Percentiles rank a stretch among this genome's conserved stretches.
These are phyloP conservation scores for Candida sphagnicola DNA, from an alignment of 805 yeast species.

Conservation along the genomic window DNA sequence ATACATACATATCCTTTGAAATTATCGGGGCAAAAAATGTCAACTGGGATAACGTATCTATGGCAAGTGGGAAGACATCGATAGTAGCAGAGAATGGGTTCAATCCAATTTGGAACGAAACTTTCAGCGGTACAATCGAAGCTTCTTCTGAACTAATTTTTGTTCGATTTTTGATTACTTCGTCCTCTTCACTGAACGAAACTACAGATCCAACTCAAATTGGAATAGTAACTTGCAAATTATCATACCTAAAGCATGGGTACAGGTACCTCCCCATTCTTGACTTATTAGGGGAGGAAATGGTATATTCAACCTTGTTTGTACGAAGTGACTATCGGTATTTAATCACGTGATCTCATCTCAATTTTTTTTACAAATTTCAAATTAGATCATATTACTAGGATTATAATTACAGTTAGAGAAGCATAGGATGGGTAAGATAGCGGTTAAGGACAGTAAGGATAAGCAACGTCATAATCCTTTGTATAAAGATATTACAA, in stretches of 20 bases:
- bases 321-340: constrained; percentile 27
- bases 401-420: background rate
- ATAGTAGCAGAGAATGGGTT: constrained; percentile 69
- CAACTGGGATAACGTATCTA: constrained; percentile 19
- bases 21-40: constrained; percentile 43
- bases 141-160: constrained; percentile 49
- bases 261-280: constrained; percentile 77
- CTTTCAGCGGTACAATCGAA: constrained; percentile 39
- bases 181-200: constrained; percentile 1
- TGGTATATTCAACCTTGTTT: constrained; percentile 48
- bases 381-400: background rate
- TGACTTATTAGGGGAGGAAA: constrained; percentile 78
- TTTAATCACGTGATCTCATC: constrained; percentile 4
- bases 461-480: constrained; percentile 77
- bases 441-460: constrained; percentile 45
- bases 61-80: constrained; percentile 12
- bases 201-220: constrained; percentile 17
- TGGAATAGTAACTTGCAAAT: constrained; percentile 60
- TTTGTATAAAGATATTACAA: constrained; percentile 69
- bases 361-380: constrained; percentile 2
- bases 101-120: constrained; percentile 78
- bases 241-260: constrained; percentile 68
- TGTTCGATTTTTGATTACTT: constrained; percentile 42
- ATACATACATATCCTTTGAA: constrained; percentile 63
- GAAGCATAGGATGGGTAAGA: constrained; percentile 57